A percentile compares a stretch with the other conserved stretches of the same genome.
phyloP scores from a whole-genome alignment of 495 filamentous ascomycete genomes.

The Penicillium fimorum region DNA sequence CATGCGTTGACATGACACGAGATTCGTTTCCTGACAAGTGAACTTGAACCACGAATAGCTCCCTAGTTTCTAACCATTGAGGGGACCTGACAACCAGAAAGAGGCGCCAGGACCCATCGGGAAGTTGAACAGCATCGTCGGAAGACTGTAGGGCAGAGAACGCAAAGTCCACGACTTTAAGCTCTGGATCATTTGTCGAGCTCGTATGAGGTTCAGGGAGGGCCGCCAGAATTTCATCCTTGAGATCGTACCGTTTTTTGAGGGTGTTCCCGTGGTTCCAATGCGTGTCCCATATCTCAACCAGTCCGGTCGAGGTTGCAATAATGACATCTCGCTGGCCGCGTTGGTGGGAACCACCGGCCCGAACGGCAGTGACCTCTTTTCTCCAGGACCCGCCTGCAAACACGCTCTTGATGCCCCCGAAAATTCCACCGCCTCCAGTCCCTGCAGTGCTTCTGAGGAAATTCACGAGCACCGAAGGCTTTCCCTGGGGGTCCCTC shows the following conservation, averaged over 20 bases:
- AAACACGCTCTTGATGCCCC: slow-evolving; percentile 70
- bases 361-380: slow-evolving; percentile 73
- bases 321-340: slow-evolving; percentile 84
- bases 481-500: slow-evolving; percentile 80
- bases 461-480: slow-evolving; percentile 70
- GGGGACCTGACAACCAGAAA: slow-evolving; percentile 32
- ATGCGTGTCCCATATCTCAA: slow-evolving; percentile 85
- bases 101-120: slow-evolving; percentile 33
- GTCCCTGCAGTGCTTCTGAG: slow-evolving; percentile 57
- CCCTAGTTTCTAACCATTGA: slow-evolving; percentile 19
- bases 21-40: slow-evolving; percentile 26
- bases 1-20: slow-evolving; percentile 30
- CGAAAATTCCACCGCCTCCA: slow-evolving; percentile 62
- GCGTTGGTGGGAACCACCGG: slow-evolving; percentile 63
- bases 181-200: slow-evolving; percentile 31
- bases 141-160: slow-evolving; percentile 22
- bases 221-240: slow-evolving; percentile 34
- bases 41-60: slow-evolving; percentile 33
- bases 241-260: slow-evolving; percentile 51
- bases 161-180: slow-evolving; percentile 41
- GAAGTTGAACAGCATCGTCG: slow-evolving; percentile 15
- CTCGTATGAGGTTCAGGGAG: slow-evolving; percentile 21
- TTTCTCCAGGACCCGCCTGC: slow-evolving; percentile 62
- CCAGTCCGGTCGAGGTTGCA: slow-evolving; percentile 65
- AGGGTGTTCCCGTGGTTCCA: slow-evolving; percentile 68